A percentile compares a stretch with the other conserved stretches of the same genome.
phyloP scores from a whole-genome alignment of 495 filamentous ascomycete genomes.

The Clohesyomyces aquaticus region DNA sequence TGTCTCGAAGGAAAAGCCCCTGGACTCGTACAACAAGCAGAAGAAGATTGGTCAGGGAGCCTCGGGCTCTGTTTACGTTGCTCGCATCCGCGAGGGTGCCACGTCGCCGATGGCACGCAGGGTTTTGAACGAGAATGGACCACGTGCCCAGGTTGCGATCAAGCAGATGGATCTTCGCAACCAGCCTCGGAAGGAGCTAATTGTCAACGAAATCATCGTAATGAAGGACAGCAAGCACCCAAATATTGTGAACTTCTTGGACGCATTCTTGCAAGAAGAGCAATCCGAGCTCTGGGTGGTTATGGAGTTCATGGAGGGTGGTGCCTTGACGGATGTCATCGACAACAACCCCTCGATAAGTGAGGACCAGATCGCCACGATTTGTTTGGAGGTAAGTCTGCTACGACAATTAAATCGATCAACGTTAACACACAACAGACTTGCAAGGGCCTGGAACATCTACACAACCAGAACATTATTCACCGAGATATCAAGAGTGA shows the following conservation, averaged over 20 bases:
- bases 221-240: constrained; percentile 99
- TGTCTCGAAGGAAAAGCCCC: constrained; percentile 89
- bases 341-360: constrained; percentile 90
- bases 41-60: constrained; percentile 99
- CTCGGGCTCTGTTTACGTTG: constrained; percentile 96
- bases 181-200: constrained; percentile 96
- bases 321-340: constrained; percentile 96
- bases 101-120: constrained; percentile 66
- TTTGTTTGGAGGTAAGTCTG: constrained; percentile 82
- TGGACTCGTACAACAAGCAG: constrained; percentile 92
- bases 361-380: constrained; percentile 96
- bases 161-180: constrained; percentile 99
- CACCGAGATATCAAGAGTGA: constrained; percentile 99
- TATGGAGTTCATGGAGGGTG: constrained; percentile 99
- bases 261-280: constrained; percentile 92
- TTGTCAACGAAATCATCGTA: constrained; percentile 98
- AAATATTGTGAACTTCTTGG: constrained; percentile 98
- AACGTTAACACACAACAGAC: constrained; percentile 61
- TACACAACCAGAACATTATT: constrained; percentile 95
- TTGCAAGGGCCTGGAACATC: constrained; percentile 89
- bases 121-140: constrained; percentile 69
- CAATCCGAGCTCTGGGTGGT: constrained; percentile 96
- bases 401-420: background rate
- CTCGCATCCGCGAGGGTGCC: constrained; percentile 80
- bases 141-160: constrained; percentile 82